A percentile compares a stretch with the other conserved stretches of the same genome.
phyloP scores from a whole-genome alignment of 192 early-diverging fungal genomes.

The Coemansia sp. region DNA sequence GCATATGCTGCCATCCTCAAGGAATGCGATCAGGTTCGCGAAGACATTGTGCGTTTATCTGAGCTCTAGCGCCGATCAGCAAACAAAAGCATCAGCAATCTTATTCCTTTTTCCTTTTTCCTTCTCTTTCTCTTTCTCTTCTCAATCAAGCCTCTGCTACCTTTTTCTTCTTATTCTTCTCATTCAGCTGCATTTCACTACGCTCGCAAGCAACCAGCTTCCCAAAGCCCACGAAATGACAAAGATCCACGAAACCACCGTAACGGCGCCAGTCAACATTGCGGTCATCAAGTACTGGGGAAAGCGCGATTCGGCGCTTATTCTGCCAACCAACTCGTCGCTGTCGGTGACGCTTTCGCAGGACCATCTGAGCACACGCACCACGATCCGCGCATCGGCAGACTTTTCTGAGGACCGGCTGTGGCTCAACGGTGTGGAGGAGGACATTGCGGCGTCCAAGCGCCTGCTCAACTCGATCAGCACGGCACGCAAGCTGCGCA shows the following conservation, averaged over 20 bases:
- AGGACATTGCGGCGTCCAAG: slow-evolving; percentile 75
- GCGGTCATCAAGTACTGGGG: slow-evolving; percentile 99
- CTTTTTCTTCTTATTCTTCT: no score
- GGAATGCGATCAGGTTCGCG: no score
- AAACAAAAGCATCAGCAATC: no score
- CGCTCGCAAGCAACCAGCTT: no score
- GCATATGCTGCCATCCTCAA: no score
- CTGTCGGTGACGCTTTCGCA: slow-evolving; percentile 95
- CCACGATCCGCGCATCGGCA: slow-evolving; percentile 74
- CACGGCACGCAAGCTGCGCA: slow-evolving; percentile 72
- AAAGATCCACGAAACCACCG: slow-evolving; percentile 64
- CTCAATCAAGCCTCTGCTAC: no score
- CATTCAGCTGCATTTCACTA: no score
- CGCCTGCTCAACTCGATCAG: slow-evolving; percentile 83
- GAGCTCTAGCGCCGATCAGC: no score
- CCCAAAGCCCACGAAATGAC: slow-evolving; percentile 12
- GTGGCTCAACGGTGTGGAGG: slow-evolving; percentile 95
- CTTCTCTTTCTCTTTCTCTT: no score
- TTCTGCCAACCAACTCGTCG: slow-evolving; percentile 97
- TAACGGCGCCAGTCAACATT: slow-evolving; percentile 98
- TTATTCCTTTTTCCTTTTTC: no score
- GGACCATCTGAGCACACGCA: slow-evolving; percentile 94
- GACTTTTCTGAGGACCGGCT: slow-evolving; percentile 71
- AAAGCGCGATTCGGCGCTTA: slow-evolving; percentile 86
- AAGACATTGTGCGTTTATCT: no score